A percentile compares a stretch with the other conserved stretches of the same genome.
These are phyloP conservation scores for Naganishia sp. DNA, from an alignment of 1,284 basidiomycete species.

Conservation along the genomic window DNA sequence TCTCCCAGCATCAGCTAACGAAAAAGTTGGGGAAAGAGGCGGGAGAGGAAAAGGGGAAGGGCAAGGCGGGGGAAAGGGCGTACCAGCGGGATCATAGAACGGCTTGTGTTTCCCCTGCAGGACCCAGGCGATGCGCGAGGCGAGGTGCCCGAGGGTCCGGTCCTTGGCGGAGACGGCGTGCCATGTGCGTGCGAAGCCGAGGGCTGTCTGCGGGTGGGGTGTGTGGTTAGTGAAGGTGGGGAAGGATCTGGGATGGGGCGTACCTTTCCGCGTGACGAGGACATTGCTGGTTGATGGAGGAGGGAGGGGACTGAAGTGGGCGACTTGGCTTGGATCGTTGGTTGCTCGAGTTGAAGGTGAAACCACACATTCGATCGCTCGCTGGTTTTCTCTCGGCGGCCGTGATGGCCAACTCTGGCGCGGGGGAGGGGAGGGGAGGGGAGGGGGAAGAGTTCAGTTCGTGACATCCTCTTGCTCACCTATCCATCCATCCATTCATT, in stretches of 20 bases:
- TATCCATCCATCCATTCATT: conserved; percentile 1
- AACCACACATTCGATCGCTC: too few species aligned
- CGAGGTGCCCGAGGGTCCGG: conserved; percentile 87
- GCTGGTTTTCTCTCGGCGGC: not conserved
- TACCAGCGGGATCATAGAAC: conserved; percentile 87
- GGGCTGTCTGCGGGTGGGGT: conserved; percentile 67
- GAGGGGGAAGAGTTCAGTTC: not conserved
- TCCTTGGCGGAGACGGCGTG: conserved; percentile 91
- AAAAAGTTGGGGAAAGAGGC: too few species aligned
- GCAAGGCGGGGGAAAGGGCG: not conserved
- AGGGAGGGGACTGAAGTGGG: not conserved
- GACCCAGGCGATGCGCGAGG: conserved; percentile 87
- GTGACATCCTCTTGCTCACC: not conserved
- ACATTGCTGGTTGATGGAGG: conserved; percentile 36
- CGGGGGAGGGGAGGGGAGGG: too few species aligned
- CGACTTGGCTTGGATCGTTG: too few species aligned
- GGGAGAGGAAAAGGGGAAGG: not conserved
- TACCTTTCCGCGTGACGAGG: conserved; percentile 41
- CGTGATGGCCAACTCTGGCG: not conserved
- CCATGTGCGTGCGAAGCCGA: conserved; percentile 93
- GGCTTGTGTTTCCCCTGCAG: conserved; percentile 99
- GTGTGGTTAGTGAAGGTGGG: not conserved
- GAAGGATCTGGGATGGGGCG: not conserved
- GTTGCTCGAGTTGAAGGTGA: too few species aligned
- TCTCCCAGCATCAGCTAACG: too few species aligned